Base-by-base conservation (phyloP, 805 yeast species). In the Diddensiella caesifluorescens region DNA sequence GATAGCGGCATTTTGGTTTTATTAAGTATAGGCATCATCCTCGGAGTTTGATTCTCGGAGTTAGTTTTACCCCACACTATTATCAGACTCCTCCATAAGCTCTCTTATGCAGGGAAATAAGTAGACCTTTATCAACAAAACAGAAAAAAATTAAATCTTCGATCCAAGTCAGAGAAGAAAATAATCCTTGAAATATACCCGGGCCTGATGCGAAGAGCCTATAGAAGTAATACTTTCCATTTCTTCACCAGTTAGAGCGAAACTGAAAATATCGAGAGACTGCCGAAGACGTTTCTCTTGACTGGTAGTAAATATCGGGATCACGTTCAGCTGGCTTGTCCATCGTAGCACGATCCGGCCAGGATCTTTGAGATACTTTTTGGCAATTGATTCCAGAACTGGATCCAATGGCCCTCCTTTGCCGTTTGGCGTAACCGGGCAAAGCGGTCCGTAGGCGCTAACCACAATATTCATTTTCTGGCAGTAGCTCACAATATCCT, bases 261-360 rank as follows among this genome's bases (percentile, higher is more conserved):
- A 50, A 45, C 64, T 60, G 39, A 61, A 50, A 44, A 64, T 60
- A 27, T 64, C 55, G 20, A 46, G 13, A 54, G 70, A 69, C 16
- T 64, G 48, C 21, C 59, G 59, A 37, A 85, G 73, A 57, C 95
- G 76, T 19, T 70, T 71, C n/a, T 74, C 65, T 38, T 81, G 83
- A 10, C 78, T 68, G 0, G 94, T 80, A 63, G 88, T 76, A 34
- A 90, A 85, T 36, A 84, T 61, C 2, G 73, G 77, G 6, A 70
- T 67, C 40, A 81, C 69, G 2, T 84, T 88, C 30, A 76, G 70
- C 46, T 71, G 65, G 13, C 80, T 70, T 53, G 79, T 77, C 63
- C 83, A 83, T 13, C 84, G 80, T 30, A 73, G 67, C 12, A 75
- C 65, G 7, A 85, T 69, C 51, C 77, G 83, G 39, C 75, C 79